phyloP scores from a whole-genome alignment of 306 rosid species.

The Trifolium pratense region DNA sequence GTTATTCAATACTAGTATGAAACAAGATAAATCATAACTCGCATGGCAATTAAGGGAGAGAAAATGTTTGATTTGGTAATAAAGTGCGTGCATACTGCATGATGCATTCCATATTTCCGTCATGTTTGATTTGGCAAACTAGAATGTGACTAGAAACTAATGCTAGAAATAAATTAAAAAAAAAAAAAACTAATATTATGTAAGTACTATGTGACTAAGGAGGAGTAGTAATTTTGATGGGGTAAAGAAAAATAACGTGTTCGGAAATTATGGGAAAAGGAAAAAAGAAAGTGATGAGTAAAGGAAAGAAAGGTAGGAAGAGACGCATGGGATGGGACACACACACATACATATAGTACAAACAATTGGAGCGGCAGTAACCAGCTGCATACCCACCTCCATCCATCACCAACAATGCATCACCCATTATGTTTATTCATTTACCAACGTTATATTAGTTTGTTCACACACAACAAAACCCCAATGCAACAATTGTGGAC shows the following conservation, averaged over 20 bases:
- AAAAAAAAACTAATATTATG: not conserved
- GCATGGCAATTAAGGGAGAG: not conserved
- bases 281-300: not conserved
- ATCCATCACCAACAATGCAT: conserved; percentile 42
- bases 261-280: not conserved
- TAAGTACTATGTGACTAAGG: not conserved
- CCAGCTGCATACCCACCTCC: conserved; percentile 46
- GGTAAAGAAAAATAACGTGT: not conserved
- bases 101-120: not conserved
- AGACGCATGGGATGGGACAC: conserved; percentile 64
- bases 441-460: conserved; percentile 23
- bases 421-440: conserved; percentile 37
- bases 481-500: no score
- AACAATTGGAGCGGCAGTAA: conserved; percentile 57
- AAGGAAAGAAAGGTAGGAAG: conserved; percentile 45
- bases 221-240: not conserved
- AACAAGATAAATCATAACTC: not conserved
- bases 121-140: not conserved
- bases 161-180: no score
- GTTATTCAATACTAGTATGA: not conserved
- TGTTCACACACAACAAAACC: not conserved
- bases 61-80: conserved; percentile 15
- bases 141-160: no score
- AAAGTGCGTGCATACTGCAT: not conserved
- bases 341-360: conserved; percentile 2